Percentiles rank a stretch among this genome's conserved stretches.
Evolutionary conservation across 2,329 filamentous ascomycete species (phyloP).

Genomic region (Pseudopyrenochaeta lycopersici): DNA sequence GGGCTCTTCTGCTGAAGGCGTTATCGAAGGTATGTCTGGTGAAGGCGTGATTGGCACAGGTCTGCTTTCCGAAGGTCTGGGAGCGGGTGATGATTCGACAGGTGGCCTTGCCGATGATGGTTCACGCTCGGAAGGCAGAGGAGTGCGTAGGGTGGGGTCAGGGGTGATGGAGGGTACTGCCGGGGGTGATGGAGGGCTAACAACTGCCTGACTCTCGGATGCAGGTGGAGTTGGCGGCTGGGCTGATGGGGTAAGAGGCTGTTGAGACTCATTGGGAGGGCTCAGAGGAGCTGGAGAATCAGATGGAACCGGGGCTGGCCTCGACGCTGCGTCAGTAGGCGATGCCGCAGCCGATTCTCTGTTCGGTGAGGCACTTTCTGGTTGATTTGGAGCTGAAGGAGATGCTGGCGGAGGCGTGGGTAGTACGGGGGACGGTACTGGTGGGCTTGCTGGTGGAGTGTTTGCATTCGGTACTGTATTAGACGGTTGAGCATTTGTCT

Average conservation of each 20-base stretch:
- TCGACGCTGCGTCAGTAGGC: neutral
- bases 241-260: neutral
- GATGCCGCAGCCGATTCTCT: neutral
- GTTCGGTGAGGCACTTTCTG: neutral
- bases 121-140: neutral
- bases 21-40: neutral
- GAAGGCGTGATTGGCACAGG: neutral
- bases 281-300: neutral
- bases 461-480: neutral
- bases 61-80: neutral
- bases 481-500: neutral
- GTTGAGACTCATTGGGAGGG: neutral
- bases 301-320: neutral
- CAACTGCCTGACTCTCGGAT: neutral
- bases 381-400: neutral
- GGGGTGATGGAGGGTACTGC: neutral
- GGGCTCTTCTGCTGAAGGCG: neutral
- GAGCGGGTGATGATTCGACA: neutral
- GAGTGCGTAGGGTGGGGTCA: neutral
- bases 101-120: neutral
- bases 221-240: neutral
- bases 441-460: neutral
- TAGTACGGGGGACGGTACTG: neutral
- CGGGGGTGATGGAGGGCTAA: neutral
- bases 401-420: neutral